phyloP scores from a whole-genome alignment of 2,329 filamentous ascomycete species.

The Cercospora citrullina region DNA sequence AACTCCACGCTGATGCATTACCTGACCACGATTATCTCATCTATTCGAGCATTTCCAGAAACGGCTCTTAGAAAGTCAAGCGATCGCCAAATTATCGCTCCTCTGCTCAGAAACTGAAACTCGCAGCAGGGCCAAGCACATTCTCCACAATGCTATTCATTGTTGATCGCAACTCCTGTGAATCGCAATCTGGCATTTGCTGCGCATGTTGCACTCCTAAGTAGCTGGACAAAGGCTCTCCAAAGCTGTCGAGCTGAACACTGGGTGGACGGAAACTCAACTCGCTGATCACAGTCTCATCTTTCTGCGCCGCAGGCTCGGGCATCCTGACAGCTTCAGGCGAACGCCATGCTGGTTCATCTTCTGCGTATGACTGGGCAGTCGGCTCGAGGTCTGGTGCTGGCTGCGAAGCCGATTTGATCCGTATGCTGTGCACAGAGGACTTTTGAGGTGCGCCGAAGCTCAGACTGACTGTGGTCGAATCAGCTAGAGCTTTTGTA shows the following conservation, averaged over 20 bases:
- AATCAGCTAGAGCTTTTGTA: background rate
- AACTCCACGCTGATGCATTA: background rate
- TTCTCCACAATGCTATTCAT: slow-evolving; percentile 13
- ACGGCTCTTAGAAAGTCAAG: background rate
- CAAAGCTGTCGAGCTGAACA: slow-evolving; percentile 1
- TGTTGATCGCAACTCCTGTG: slow-evolving; percentile 13
- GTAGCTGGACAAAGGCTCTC: slow-evolving; percentile 9
- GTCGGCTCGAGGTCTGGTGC: background rate
- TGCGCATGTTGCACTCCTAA: slow-evolving; percentile 4
- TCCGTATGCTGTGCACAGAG: background rate
- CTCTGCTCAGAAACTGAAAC: slow-evolving; percentile 10
- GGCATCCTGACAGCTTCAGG: background rate
- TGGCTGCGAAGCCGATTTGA: background rate
- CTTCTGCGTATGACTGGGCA: background rate
- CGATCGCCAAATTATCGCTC: background rate
- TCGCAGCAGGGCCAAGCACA: slow-evolving; percentile 15
- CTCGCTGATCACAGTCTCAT: background rate
- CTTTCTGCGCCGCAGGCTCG: background rate
- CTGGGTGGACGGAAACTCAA: slow-evolving; percentile 13
- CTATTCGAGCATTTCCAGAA: background rate
- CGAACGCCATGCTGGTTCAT: background rate
- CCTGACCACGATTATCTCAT: background rate
- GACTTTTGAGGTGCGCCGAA: background rate
- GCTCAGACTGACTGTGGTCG: slow-evolving; percentile 7
- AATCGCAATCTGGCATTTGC: slow-evolving; percentile 10